phyloP scores from a whole-genome alignment of 805 yeast species.

The Schwanniomyces pseudopolymorphus region DNA sequence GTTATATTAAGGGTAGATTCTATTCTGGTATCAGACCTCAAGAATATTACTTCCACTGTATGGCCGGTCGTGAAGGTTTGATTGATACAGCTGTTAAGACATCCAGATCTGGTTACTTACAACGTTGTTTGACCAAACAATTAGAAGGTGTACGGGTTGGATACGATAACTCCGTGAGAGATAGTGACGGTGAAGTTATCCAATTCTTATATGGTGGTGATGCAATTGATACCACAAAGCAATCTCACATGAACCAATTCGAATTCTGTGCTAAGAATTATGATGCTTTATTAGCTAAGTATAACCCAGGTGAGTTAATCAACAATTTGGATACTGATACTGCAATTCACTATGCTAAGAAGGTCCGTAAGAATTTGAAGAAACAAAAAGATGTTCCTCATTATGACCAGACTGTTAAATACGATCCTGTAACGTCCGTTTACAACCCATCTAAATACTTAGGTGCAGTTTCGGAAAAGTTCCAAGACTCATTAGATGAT shows the following conservation, averaged over 20 bases:
- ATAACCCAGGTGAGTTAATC: conserved; percentile 72
- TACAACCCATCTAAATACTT: conserved; percentile 86
- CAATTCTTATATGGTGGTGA: conserved; percentile 99
- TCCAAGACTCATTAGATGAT: conserved; percentile 75
- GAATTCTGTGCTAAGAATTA: conserved; percentile 90
- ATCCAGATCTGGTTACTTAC: conserved; percentile 96
- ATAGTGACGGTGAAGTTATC: conserved; percentile 88
- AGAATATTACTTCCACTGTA: conserved; percentile 99
- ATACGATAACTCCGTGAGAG: conserved; percentile 94
- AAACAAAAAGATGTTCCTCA: conserved; percentile 66
- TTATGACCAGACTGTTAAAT: conserved; percentile 59
- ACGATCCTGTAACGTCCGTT: conserved; percentile 85
- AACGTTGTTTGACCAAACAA: conserved; percentile 97
- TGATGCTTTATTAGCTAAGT: conserved; percentile 80
- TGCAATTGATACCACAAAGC: conserved; percentile 89
- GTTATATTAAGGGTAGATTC: conserved; percentile 94
- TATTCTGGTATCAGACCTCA: conserved; percentile 97
- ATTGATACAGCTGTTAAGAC: conserved; percentile 99
- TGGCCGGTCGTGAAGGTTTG: conserved; percentile 99
- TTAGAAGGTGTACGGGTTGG: conserved; percentile 94
- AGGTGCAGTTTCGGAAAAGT: conserved; percentile 90
- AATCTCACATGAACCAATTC: conserved; percentile 91
- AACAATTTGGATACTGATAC: conserved; percentile 80
- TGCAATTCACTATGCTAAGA: conserved; percentile 80
- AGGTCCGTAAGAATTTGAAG: conserved; percentile 67